Evolutionary conservation across 345 rosid genomes (phyloP).

Genomic region (Moringa oleifera): DNA sequence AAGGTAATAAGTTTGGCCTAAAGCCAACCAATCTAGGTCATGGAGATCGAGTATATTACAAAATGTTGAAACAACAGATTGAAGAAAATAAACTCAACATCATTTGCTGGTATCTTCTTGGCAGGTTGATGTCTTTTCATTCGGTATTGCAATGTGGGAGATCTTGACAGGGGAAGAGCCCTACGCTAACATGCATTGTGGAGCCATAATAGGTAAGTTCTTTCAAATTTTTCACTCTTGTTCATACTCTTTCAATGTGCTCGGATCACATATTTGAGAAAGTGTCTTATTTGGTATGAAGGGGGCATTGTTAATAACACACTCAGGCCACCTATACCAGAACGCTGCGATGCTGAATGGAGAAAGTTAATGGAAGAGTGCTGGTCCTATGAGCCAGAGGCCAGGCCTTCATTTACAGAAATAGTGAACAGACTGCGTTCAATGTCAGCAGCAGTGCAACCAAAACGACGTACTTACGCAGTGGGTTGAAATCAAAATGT

Average conservation of each 20-base stretch:
- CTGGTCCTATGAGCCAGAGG: constrained; percentile 66
- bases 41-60: too few relatives aligned
- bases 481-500: background rate
- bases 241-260: background rate
- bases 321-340: constrained; percentile 72
- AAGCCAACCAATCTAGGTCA: background rate
- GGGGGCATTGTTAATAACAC: constrained; percentile 86
- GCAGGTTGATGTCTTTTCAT: constrained; percentile 94
- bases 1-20: constrained; percentile 36
- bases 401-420: constrained; percentile 78
- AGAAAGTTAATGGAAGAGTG: constrained; percentile 79
- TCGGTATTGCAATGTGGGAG: constrained; percentile 90
- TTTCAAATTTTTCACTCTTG: background rate
- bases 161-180: constrained; percentile 82
- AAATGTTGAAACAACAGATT: too few relatives aligned
- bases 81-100: background rate
- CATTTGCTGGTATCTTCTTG: constrained; percentile 1
- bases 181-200: constrained; percentile 86
- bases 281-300: constrained; percentile 19
- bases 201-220: constrained; percentile 80
- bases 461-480: constrained; percentile 31
- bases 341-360: constrained; percentile 68
- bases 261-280: background rate
- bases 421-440: constrained; percentile 51
- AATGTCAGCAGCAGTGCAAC: constrained; percentile 49